These are phyloP conservation scores for Gonapodya sp. DNA, from an alignment of 192 early-diverging fungal genomes.

Conservation along the genomic window DNA sequence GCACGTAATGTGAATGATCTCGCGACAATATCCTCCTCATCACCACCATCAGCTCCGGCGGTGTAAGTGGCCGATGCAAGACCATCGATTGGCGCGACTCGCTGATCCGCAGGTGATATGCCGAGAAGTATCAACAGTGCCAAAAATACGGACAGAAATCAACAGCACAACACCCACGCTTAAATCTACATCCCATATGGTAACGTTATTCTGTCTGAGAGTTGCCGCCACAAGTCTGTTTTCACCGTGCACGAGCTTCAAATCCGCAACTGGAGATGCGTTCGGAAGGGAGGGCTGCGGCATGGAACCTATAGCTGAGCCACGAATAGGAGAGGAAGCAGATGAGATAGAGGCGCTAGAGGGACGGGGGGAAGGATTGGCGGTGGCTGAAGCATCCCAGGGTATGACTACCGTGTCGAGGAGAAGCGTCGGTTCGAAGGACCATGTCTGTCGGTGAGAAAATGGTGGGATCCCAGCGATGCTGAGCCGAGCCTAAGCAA, in stretches of 20 bases:
- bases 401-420: not conserved
- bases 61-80: no score
- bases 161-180: not conserved
- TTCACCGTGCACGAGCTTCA: not conserved
- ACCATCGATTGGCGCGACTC: no score
- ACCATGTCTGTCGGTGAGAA: not conserved
- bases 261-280: not conserved
- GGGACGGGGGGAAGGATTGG: no score
- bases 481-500: not conserved
- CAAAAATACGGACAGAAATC: no score
- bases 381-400: no score
- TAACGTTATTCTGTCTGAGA: not conserved
- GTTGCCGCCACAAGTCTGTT: not conserved
- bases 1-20: not conserved
- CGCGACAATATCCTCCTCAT: no score
- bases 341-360: no score
- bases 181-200: not conserved
- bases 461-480: not conserved
- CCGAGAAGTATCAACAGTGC: no score
- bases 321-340: not conserved
- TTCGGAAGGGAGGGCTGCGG: not conserved
- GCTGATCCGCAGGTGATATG: not conserved
- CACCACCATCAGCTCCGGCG: no score
- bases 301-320: not conserved
- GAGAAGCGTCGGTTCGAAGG: not conserved